Conservation (phyloP, 2,329 filamentous ascomycete genomes). For the Alternaria postmessia region DNA sequence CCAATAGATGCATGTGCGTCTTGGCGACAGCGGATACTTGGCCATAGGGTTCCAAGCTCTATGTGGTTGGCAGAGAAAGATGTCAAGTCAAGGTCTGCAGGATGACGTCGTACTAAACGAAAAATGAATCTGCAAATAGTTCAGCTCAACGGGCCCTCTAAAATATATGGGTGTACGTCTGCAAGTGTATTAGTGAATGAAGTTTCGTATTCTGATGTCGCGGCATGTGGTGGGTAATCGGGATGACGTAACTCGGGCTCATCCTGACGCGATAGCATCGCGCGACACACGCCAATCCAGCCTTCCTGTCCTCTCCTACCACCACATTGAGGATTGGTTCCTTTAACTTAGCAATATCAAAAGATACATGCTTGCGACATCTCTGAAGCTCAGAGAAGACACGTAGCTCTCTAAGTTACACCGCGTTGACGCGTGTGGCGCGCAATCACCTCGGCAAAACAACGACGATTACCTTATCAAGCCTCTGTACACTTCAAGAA, state of each 20-base stretch:
- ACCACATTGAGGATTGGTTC: background rate
- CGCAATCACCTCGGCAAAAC: conserved; percentile 4
- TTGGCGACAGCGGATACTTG: background rate
- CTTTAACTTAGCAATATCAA: background rate
- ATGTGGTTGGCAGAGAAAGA: background rate
- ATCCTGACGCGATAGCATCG: conserved; percentile 13
- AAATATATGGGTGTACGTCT: background rate
- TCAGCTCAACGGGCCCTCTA: background rate
- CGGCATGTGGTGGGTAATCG: background rate
- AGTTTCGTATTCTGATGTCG: background rate
- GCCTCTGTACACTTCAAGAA: background rate
- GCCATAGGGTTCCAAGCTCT: background rate
- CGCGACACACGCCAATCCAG: background rate
- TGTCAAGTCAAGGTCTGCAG: background rate
- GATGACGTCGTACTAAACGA: background rate
- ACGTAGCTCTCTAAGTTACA: background rate
- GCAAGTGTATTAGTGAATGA: background rate
- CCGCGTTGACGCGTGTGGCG: background rate
- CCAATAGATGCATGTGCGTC: background rate
- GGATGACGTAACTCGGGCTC: conserved; percentile 13
- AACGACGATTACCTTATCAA: background rate
- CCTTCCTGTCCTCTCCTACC: background rate
- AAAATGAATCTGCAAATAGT: background rate
- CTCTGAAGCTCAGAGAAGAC: background rate
- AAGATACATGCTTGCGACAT: background rate